These are phyloP conservation scores for Euphrasia confusa DNA, from an alignment of 257 asterid genomes.

Conservation along the genomic window DNA sequence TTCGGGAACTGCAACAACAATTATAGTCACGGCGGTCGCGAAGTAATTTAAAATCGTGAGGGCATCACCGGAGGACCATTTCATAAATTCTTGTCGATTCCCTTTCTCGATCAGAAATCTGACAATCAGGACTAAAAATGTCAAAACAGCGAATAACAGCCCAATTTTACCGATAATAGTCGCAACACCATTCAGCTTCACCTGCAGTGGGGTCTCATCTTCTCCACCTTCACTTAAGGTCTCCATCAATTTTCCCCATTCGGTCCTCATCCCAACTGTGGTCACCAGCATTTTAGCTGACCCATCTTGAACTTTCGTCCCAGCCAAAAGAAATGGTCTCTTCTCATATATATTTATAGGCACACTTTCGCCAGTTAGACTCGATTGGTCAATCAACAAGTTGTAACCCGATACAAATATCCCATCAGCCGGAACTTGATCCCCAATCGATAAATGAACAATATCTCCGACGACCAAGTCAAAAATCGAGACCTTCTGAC, in stretches of 20 bases:
- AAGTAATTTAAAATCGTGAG: constrained; percentile 68
- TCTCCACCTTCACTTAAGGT: constrained; percentile 91
- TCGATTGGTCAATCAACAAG: constrained; percentile 88
- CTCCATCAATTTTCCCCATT: constrained; percentile 98
- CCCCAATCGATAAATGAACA: constrained; percentile 69
- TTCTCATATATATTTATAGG: constrained; percentile 67
- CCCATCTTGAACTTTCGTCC: constrained; percentile 88
- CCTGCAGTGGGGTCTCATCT: constrained; percentile 98
- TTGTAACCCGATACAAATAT: constrained; percentile 69
- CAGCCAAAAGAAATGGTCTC: constrained; percentile 82
- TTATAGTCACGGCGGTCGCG: constrained; percentile 94
- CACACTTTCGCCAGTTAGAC: constrained; percentile 91
- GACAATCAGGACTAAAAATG: constrained; percentile 60
- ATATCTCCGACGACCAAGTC: constrained; percentile 94
- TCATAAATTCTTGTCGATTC: constrained; percentile 43
- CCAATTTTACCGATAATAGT: constrained; percentile 95
- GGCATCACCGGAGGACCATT: constrained; percentile 77
- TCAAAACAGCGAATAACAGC: constrained; percentile 57
- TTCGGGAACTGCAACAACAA: constrained; percentile 98
- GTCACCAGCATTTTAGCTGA: constrained; percentile 89
- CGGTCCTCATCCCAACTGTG: constrained; percentile 98
- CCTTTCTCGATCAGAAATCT: constrained; percentile 75
- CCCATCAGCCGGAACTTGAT: constrained; percentile 90
- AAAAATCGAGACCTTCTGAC: constrained; percentile 77
- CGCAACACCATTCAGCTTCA: constrained; percentile 94